phyloP scores from a whole-genome alignment of 768 basidiomycete genomes.

The Auriculariales sp. region DNA sequence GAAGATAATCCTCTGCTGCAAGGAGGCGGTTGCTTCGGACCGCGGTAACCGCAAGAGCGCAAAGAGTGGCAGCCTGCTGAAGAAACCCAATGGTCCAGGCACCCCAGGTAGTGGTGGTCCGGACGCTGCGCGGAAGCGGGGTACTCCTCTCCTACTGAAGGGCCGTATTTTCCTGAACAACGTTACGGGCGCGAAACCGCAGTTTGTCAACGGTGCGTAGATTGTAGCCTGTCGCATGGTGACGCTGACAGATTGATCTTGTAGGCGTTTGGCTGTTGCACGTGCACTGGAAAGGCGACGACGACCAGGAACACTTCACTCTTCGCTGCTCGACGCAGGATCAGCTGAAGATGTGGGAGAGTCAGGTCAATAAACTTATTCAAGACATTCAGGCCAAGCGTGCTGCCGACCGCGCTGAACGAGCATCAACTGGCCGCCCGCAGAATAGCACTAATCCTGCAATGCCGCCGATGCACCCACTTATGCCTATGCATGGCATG shows the following conservation, averaged over 20 bases:
- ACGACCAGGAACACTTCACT: slow-evolving; percentile 86
- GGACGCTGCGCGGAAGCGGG: slow-evolving; percentile 45
- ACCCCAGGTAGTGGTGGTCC: slow-evolving; percentile 31
- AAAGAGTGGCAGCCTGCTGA: slow-evolving; percentile 81
- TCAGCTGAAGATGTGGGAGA: slow-evolving; percentile 85
- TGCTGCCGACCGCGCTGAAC: slow-evolving; percentile 58
- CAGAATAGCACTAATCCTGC: slow-evolving; percentile 33
- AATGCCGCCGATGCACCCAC: slow-evolving; percentile 2
- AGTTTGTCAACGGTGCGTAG: slow-evolving; percentile 46
- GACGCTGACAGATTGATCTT: too few species aligned
- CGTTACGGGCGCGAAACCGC: slow-evolving; percentile 68
- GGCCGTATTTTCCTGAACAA: slow-evolving; percentile 96
- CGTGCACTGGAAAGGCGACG: slow-evolving; percentile 83
- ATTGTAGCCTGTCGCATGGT: slow-evolving; percentile 6
- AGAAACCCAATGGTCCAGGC: slow-evolving; percentile 47
- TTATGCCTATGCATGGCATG: too few species aligned
- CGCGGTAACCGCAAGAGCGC: slow-evolving; percentile 42
- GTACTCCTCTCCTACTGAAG: slow-evolving; percentile 77
- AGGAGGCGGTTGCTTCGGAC: slow-evolving; percentile 57
- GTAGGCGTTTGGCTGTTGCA: slow-evolving; percentile 8
- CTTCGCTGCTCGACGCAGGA: slow-evolving; percentile 88
- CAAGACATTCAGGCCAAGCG: slow-evolving; percentile 34
- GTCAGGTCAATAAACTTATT: slow-evolving; percentile 77
- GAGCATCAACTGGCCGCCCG: slow-evolving; percentile 31
- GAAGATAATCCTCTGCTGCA: slow-evolving; percentile 97